phyloP scores from a whole-genome alignment of 208 protist genomes.

The Phytomonas sp. region DNA sequence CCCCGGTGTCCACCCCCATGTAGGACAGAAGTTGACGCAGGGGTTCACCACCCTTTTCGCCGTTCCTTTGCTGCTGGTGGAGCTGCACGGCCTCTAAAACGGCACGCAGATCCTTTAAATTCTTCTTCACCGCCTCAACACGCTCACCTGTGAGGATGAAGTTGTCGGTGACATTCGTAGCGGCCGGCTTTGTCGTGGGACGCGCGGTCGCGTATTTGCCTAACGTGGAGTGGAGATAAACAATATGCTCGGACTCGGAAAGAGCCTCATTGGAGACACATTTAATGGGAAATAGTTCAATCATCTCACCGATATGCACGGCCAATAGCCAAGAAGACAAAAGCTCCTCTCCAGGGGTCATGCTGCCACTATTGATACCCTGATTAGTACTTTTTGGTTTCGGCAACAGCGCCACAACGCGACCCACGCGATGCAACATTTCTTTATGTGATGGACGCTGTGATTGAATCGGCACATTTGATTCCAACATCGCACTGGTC shows the following conservation, averaged over 20 bases:
- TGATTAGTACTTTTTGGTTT: conserved; percentile 14
- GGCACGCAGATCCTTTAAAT: conserved; percentile 30
- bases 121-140: conserved; percentile 32
- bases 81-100: conserved; percentile 17
- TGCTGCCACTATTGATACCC: neutral
- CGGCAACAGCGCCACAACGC: conserved; percentile 42
- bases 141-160: conserved; percentile 25
- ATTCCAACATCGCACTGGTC: neutral
- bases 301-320: conserved; percentile 61
- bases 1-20: neutral
- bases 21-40: neutral
- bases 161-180: neutral
- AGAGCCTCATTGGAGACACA: conserved; percentile 45
- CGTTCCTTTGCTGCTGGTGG: neutral
- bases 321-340: conserved; percentile 44
- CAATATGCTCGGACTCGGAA: conserved; percentile 40
- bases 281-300: conserved; percentile 36
- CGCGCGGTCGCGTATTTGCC: conserved; percentile 15
- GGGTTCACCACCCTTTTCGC: neutral
- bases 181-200: conserved; percentile 1
- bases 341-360: conserved; percentile 6
- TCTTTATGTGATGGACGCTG: neutral
- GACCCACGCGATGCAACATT: conserved; percentile 40
- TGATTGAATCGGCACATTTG: neutral
- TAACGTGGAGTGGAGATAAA: conserved; percentile 55